Percentiles rank a stretch among this genome's conserved stretches.
These are phyloP conservation scores for Pulveroboletus sp. DNA, from an alignment of 768 basidiomycete genomes.

Conservation along the genomic window DNA sequence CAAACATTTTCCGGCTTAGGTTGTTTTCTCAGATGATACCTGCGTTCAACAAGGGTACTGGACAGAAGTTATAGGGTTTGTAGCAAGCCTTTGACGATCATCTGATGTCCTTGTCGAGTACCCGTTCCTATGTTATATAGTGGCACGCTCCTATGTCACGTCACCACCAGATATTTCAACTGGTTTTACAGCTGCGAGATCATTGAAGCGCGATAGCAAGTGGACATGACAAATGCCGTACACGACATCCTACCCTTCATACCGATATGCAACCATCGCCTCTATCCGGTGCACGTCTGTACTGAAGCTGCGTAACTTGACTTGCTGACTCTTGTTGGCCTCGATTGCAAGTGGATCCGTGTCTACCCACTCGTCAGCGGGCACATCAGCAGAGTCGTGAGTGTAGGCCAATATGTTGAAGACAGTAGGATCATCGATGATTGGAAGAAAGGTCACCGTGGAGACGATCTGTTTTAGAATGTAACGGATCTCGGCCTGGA, in stretches of 20 bases:
- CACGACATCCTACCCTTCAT: constrained; percentile 56
- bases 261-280: constrained; percentile 96
- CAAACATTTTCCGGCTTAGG: neutral
- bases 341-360: constrained; percentile 91
- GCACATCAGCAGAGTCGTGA: constrained; percentile 84
- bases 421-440: constrained; percentile 90
- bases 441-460: constrained; percentile 93
- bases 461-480: constrained; percentile 98
- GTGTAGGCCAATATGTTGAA: constrained; percentile 99
- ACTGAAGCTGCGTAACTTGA: constrained; percentile 93
- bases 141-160: neutral
- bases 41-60: constrained; percentile 54
- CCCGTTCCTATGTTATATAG: neutral
- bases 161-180: neutral
- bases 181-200: neutral
- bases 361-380: constrained; percentile 93
- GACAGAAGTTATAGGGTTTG: constrained; percentile 46
- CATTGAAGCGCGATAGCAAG: neutral
- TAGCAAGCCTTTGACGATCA: constrained; percentile 26
- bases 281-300: constrained; percentile 98
- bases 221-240: neutral
- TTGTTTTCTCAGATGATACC: constrained; percentile 42
- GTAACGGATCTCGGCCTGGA: constrained; percentile 95
- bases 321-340: constrained; percentile 86
- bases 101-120: neutral